phyloP scores from a whole-genome alignment of 257 asterid species.

The Solanum etuberosum region DNA sequence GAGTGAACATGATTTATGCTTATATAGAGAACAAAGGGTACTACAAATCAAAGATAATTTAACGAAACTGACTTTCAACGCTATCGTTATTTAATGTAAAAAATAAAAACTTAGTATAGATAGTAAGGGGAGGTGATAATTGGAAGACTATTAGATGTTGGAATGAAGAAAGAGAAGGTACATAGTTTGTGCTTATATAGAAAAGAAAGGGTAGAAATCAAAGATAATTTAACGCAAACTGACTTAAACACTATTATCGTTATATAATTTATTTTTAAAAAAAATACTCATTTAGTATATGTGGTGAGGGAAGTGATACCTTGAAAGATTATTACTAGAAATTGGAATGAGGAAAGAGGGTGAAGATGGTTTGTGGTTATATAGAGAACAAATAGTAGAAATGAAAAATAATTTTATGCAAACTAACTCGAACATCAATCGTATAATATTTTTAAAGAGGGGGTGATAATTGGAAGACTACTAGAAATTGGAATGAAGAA shows the following conservation, averaged over 20 bases:
- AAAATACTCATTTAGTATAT: neutral
- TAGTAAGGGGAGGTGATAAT: no score
- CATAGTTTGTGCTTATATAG: neutral
- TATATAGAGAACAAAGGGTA: neutral
- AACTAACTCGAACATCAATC: neutral
- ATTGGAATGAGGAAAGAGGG: neutral
- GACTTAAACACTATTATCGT: neutral
- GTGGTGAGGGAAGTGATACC: neutral
- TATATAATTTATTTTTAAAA: neutral
- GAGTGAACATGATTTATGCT: neutral
- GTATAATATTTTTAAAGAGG: neutral
- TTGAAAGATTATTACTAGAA: neutral
- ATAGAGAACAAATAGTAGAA: neutral
- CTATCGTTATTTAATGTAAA: no score
- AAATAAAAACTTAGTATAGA: neutral
- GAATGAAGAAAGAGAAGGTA: neutral
- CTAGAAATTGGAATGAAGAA: neutral
- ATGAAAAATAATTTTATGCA: neutral
- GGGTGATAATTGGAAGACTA: neutral
- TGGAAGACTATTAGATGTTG: neutral
- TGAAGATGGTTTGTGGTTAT: neutral
- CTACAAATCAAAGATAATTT: neutral
- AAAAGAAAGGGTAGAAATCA: neutral
- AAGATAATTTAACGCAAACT: neutral
- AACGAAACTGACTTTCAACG: neutral